Base-by-base conservation (phyloP, 192 early-diverging fungal species). In the Linnemannia zychae region DNA sequence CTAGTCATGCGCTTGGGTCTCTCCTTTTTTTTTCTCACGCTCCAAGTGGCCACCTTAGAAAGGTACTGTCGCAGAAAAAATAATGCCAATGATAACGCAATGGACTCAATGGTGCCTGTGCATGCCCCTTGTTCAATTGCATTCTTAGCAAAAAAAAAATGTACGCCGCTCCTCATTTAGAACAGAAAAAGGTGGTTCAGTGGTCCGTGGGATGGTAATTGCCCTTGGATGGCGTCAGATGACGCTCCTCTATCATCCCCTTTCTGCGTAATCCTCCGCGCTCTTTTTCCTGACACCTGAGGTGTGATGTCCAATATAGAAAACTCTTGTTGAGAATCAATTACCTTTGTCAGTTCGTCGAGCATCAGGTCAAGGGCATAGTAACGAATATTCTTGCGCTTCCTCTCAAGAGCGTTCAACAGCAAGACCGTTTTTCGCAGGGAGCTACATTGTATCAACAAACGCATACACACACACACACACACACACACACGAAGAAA, bases 311-410 rank as follows among this genome's bases (percentile, higher is more conserved):
- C 22, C n/a, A 31, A 7, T 7, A 49, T 24, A 49, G n/a, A 50
- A 0, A 17, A 6, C 18, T 40, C 9, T 13, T 24, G 31, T 2
- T 9, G n/a, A 2, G 12, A 46, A 31, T n/a, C 16, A 31, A 31
- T 75, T 79, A 84, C 82, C 77, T 84, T 84, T 69, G 90, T 91
- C 28, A 99, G 89, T 31, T 96, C 95, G 33, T 89, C 75, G n/a
- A 94, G 92, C 74, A 96, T 95, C 31, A 99, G 92, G 79, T 99
- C 98, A 15, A 98, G 90, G 13, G 98, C 97, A 83, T 96, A 97
- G 87, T 98, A 99, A 0, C 92, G 94, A 9, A 97, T 87, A 34
- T 90, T 89, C 46, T 89, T 87, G 48, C 91, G 88, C 47, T 90
- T 90, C 69, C 84, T 72, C 71, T 95, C 91, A 18, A 99, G 92